Conservation (phyloP, 371 early-diverging fungal genomes). For the Amoeboaphelidium protococcarum region DNA sequence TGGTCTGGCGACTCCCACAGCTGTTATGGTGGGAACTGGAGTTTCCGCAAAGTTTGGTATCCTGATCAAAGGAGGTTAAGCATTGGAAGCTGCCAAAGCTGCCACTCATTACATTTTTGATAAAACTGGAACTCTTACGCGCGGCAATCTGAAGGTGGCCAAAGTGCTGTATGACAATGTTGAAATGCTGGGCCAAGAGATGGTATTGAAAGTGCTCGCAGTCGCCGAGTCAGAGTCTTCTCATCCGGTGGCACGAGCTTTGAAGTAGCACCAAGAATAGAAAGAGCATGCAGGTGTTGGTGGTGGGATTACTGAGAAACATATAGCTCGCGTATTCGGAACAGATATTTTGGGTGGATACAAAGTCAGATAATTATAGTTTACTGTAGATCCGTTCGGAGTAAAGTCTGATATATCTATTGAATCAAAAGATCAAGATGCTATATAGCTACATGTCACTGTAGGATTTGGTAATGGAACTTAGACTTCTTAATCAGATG, state of each 20-base stretch:
- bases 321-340: no score
- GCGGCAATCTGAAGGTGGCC: constrained; percentile 49
- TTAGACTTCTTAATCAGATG: no score
- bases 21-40: constrained; percentile 87
- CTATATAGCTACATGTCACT: no score
- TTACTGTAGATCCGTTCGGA: no score
- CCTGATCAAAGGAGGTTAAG: constrained; percentile 54
- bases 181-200: constrained; percentile 4
- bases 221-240: background rate
- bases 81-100: constrained; percentile 49
- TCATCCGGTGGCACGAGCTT: background rate
- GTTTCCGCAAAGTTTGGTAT: constrained; percentile 74
- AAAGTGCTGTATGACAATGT: constrained; percentile 1
- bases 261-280: no score
- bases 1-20: constrained; percentile 84
- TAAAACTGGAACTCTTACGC: constrained; percentile 86
- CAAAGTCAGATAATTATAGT: no score
- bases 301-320: no score
- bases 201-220: background rate
- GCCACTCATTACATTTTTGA: constrained; percentile 74
- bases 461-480: no score
- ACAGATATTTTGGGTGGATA: no score
- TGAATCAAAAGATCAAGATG: no score
- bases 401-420: no score
- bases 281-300: no score